Conservation (phyloP, 768 basidiomycete species). For the Pleurotus ostreatus region DNA sequence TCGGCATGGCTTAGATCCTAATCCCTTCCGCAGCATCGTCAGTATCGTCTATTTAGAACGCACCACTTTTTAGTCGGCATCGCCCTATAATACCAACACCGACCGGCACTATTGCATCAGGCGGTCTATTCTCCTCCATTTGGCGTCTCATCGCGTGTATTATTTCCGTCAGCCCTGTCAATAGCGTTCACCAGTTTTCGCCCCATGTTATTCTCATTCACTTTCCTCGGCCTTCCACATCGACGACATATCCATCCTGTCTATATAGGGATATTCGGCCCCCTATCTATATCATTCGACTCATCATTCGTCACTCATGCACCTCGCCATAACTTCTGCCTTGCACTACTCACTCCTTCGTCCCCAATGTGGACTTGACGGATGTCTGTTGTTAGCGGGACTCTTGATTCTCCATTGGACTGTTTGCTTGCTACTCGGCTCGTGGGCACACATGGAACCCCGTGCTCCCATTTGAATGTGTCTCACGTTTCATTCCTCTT, state of each 20-base stretch:
- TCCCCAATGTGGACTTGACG: not conserved
- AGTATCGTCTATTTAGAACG: constrained; percentile 17
- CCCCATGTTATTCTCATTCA: constrained; percentile 11
- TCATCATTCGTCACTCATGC: constrained; percentile 26
- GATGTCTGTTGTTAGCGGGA: not conserved
- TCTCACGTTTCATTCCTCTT: not conserved
- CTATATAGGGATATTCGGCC: constrained; percentile 35
- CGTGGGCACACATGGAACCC: not conserved
- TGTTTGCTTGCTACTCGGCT: constrained; percentile 6
- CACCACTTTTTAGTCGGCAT: constrained; percentile 17
- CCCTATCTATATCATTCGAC: constrained; percentile 13
- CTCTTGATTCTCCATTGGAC: constrained; percentile 4
- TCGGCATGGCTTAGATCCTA: constrained; percentile 48
- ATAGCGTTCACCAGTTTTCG: constrained; percentile 10
- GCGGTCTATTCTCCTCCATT: constrained; percentile 33
- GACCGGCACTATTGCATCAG: constrained; percentile 9
- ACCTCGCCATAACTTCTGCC: constrained; percentile 9
- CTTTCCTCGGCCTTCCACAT: constrained; percentile 21
- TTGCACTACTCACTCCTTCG: constrained; percentile 18
- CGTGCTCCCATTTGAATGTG: constrained; percentile 1
- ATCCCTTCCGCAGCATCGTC: constrained; percentile 17
- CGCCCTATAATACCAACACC: constrained; percentile 7
- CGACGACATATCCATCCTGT: constrained; percentile 68
- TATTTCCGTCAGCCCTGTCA: constrained; percentile 7
- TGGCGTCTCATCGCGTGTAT: constrained; percentile 4